phyloP scores from a whole-genome alignment of 257 asterid genomes.

The Voacanga thouarsii region DNA sequence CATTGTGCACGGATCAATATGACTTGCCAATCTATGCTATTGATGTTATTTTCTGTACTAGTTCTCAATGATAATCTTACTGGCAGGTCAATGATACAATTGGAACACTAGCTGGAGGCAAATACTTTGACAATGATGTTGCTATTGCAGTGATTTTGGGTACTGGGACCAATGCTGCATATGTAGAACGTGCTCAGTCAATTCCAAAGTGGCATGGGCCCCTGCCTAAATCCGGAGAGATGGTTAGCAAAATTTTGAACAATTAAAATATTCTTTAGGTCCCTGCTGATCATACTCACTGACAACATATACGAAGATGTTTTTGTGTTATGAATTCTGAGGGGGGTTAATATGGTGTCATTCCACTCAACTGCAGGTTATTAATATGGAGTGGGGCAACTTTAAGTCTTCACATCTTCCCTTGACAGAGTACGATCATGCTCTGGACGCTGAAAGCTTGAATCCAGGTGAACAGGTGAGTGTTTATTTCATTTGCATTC shows the following conservation, averaged over 20 bases:
- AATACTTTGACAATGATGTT: slow-evolving; percentile 55
- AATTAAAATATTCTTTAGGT: not conserved
- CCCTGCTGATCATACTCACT: not conserved
- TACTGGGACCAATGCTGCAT: slow-evolving; percentile 92
- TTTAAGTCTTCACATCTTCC: slow-evolving; percentile 92
- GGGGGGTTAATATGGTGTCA: slow-evolving; percentile 7
- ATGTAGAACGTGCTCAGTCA: slow-evolving; percentile 83
- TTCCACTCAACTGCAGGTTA: slow-evolving; percentile 49
- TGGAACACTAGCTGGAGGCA: slow-evolving; percentile 92
- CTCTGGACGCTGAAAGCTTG: slow-evolving; percentile 68
- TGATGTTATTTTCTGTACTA: not conserved
- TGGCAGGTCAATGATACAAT: slow-evolving; percentile 84
- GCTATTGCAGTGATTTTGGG: slow-evolving; percentile 81
- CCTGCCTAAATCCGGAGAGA: slow-evolving; percentile 78
- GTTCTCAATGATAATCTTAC: slow-evolving; percentile 12
- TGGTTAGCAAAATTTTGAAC: slow-evolving; percentile 44
- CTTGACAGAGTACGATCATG: slow-evolving; percentile 65
- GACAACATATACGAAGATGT: not conserved
- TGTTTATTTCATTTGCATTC: not conserved
- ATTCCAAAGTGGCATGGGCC: slow-evolving; percentile 97
- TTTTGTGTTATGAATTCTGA: not conserved
- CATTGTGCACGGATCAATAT: no score
- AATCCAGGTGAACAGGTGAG: slow-evolving; percentile 86
- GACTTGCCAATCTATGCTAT: not conserved
- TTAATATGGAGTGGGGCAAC: slow-evolving; percentile 98